phyloP scores from a whole-genome alignment of 306 rosid species.

The Quercus robur region DNA sequence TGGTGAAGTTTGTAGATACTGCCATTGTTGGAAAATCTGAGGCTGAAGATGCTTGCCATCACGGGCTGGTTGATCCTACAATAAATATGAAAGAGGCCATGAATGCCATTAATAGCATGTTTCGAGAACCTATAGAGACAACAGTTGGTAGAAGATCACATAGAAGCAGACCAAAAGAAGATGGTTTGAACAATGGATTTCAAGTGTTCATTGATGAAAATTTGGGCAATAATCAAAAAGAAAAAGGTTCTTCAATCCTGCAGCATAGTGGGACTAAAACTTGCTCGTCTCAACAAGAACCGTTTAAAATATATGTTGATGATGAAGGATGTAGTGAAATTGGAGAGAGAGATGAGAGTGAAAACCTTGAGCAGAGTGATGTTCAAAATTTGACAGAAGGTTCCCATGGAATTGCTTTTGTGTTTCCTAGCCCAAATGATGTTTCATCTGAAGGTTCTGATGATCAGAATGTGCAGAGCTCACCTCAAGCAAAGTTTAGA shows the following conservation, averaged over 20 bases:
- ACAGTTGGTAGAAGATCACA: constrained; percentile 42
- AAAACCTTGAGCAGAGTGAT: constrained; percentile 19
- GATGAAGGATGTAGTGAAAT: constrained; percentile 39
- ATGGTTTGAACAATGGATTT: constrained; percentile 28
- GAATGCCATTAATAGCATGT: constrained; percentile 83
- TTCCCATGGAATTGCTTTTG: constrained; percentile 42
- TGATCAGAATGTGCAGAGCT: constrained; percentile 33
- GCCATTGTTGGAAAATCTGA: constrained; percentile 76
- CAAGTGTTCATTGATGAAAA: constrained; percentile 64
- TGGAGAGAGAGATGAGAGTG: constrained; percentile 25
- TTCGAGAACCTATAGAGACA: constrained; percentile 68
- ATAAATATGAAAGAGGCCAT: constrained; percentile 94
- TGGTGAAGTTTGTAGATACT: constrained; percentile 69
- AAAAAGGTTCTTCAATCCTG: constrained; percentile 21
- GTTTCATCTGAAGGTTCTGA: constrained; percentile 41
- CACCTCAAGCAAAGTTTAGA: constrained; percentile 51
- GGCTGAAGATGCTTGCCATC: constrained; percentile 89
- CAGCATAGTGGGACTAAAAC: constrained; percentile 34
- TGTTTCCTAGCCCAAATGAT: constrained; percentile 65
- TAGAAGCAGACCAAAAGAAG: constrained; percentile 30
- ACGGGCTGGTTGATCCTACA: constrained; percentile 91
- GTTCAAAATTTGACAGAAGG: constrained; percentile 32
- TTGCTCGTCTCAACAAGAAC: constrained; percentile 42
- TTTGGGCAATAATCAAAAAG: constrained; percentile 29
- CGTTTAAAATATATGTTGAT: constrained; percentile 67